phyloP scores from a whole-genome alignment of 768 basidiomycete genomes.

The Holtermanniella nyarrowii region DNA sequence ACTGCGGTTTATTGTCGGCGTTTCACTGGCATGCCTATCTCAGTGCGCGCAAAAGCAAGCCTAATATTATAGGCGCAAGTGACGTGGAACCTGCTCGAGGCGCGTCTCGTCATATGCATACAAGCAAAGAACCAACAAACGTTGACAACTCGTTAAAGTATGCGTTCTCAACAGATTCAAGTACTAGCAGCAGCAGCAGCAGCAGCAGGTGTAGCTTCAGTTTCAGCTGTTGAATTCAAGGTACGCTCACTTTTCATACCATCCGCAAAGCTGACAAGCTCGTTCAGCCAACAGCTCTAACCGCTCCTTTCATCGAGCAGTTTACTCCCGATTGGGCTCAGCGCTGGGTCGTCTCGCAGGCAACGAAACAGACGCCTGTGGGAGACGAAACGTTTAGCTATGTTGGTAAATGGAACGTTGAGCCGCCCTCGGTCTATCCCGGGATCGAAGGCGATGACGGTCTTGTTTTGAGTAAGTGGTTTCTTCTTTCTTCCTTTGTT shows the following conservation, averaged over 20 bases:
- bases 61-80: no score
- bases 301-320: slow-evolving; percentile 89
- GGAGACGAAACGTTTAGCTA: slow-evolving; percentile 94
- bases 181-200: neutral
- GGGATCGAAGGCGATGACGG: slow-evolving; percentile 78
- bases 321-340: slow-evolving; percentile 82
- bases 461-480: slow-evolving; percentile 52
- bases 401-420: slow-evolving; percentile 94
- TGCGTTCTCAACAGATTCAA: neutral
- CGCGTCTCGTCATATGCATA: no score
- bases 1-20: no score
- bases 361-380: slow-evolving; percentile 94
- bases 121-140: no score
- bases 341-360: slow-evolving; percentile 93
- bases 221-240: neutral
- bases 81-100: neutral
- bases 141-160: no score
- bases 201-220: neutral
- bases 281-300: slow-evolving; percentile 59
- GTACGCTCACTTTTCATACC: neutral
- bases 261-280: neutral
- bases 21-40: no score
- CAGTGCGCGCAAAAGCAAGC: no score
- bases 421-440: slow-evolving; percentile 61
- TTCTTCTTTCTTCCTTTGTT: no score